A percentile compares a stretch with the other conserved stretches of the same genome.
Evolutionary conservation across 306 rosid species (phyloP).

Genomic region (Quercus robur): DNA sequence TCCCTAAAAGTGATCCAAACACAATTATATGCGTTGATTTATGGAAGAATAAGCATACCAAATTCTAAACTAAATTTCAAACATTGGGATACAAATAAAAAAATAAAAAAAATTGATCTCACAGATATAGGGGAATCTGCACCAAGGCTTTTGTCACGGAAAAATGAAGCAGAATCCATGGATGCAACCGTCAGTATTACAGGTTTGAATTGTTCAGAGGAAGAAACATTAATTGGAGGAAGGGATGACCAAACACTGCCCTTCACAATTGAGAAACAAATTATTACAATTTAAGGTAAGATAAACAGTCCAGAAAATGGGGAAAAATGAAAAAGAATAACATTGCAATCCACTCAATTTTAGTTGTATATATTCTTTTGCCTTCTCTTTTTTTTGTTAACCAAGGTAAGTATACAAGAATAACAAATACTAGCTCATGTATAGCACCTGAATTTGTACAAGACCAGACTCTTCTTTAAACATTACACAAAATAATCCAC

Average conservation of each 20-base stretch:
- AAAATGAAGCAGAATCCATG: constrained; percentile 96
- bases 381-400: not conserved
- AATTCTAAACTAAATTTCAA: not conserved
- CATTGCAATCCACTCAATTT: not conserved
- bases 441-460: not conserved
- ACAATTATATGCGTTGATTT: constrained; percentile 9
- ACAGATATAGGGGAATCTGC: constrained; percentile 94
- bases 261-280: constrained; percentile 44
- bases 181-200: constrained; percentile 67
- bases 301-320: not conserved
- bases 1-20: constrained; percentile 52
- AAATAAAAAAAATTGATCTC: constrained; percentile 31
- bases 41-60: constrained; percentile 9
- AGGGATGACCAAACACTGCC: constrained; percentile 99
- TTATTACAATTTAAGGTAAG: constrained; percentile 20
- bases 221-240: constrained; percentile 70
- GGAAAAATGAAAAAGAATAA: not conserved
- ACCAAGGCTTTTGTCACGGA: constrained; percentile 82
- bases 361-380: not conserved
- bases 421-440: not conserved
- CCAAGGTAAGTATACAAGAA: not conserved
- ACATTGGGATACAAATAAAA: constrained; percentile 1
- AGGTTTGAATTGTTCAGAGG: constrained; percentile 56
- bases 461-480: not conserved
- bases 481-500: too few species aligned